These are phyloP conservation scores for Coemansia sp. DNA, from an alignment of 192 early-diverging fungal species.

Conservation along the genomic window DNA sequence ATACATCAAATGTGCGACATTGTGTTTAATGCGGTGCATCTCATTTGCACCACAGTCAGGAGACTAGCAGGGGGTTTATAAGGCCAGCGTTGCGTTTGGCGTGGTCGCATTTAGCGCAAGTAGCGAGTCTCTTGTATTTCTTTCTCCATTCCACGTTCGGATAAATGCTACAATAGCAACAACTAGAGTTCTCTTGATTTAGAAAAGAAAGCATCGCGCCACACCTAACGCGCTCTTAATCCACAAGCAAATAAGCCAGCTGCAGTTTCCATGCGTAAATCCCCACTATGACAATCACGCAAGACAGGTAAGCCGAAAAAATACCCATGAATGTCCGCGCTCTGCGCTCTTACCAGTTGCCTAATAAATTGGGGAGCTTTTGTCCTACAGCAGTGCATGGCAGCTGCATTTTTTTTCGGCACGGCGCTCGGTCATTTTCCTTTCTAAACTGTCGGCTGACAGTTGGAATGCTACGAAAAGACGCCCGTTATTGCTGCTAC, in stretches of 20 bases:
- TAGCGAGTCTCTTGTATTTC: not conserved
- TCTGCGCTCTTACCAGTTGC: not conserved
- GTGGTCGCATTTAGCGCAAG: not conserved
- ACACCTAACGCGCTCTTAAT: not conserved
- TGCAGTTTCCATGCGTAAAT: not conserved
- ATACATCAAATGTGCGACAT: not conserved
- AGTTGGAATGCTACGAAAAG: not conserved
- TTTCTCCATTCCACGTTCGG: not conserved
- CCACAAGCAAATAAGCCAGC: not conserved
- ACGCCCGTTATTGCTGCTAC: not conserved
- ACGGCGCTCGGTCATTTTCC: constrained; percentile 7
- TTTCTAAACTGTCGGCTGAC: not conserved
- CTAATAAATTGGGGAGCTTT: not conserved
- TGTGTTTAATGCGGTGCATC: not conserved
- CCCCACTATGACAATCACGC: constrained; percentile 33
- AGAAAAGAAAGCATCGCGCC: not conserved
- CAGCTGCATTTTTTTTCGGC: constrained; percentile 3
- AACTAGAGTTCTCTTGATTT: not conserved
- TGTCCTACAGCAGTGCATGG: not conserved
- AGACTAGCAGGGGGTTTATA: not conserved
- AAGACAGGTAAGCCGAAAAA: constrained; percentile 51
- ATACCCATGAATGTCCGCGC: constrained; percentile 15
- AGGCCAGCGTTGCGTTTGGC: not conserved
- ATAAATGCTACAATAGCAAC: not conserved
- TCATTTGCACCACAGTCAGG: not conserved